phyloP scores from a whole-genome alignment of 164 flowering plant species.

The Liriodendron chinense region DNA sequence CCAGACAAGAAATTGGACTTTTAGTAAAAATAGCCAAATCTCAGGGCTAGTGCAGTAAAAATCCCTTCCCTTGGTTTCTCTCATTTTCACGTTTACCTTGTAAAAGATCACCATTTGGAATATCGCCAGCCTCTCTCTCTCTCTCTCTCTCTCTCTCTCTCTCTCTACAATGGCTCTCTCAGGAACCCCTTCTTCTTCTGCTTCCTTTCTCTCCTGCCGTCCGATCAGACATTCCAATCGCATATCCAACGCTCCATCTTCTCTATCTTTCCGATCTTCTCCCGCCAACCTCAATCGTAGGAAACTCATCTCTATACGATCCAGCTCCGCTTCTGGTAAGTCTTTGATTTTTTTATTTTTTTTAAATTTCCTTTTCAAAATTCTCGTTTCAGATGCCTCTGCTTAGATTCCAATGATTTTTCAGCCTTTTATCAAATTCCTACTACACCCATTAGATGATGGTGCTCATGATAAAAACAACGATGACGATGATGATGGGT shows the following conservation, averaged over 20 bases:
- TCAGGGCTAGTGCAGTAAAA: no score
- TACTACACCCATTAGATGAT: no score
- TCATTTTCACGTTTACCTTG: background rate
- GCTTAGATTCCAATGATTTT: no score
- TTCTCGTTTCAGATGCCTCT: no score
- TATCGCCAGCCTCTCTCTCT: background rate
- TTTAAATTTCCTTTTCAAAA: no score
- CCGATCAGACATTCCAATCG: background rate
- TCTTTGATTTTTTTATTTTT: background rate
- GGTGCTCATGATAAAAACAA: no score
- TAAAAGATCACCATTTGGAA: background rate
- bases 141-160: background rate
- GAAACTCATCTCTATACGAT: constrained; percentile 5
- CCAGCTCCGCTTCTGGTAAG: constrained; percentile 10
- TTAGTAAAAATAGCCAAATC: no score
- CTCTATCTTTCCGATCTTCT: background rate
- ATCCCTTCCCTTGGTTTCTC: background rate
- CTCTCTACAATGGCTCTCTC: background rate
- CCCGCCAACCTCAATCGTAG: background rate
- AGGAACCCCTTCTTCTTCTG: background rate
- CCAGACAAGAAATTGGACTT: no score
- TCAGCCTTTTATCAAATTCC: no score
- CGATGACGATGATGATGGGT: no score
- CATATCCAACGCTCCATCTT: background rate
- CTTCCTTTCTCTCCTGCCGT: constrained; percentile 1